These are phyloP conservation scores for Candida labiduridarum DNA, from an alignment of 1,139 yeast genomes.

Conservation along the genomic window DNA sequence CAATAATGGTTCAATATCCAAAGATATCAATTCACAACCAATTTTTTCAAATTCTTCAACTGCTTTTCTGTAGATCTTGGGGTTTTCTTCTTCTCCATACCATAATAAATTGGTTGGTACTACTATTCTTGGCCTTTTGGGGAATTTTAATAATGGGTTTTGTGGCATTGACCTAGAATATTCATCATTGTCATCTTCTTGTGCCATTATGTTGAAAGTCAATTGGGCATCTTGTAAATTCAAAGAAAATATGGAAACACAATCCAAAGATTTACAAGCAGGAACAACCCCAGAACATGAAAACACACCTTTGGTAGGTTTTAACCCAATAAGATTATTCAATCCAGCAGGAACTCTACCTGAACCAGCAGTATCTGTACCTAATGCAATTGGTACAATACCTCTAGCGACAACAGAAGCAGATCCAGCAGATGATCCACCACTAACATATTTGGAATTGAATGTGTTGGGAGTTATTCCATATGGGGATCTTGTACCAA, in stretches of 20 bases:
- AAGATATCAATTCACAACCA: slow-evolving; percentile 56
- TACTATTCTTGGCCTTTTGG: slow-evolving; percentile 65
- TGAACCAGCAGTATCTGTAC: slow-evolving; percentile 98
- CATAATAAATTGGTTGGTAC: slow-evolving; percentile 74
- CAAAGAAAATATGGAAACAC: slow-evolving; percentile 82
- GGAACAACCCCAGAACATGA: slow-evolving; percentile 91
- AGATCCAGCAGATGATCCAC: slow-evolving; percentile 97
- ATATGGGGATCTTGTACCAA: slow-evolving; percentile 92
- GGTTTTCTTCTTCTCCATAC: slow-evolving; percentile 81
- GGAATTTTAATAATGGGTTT: slow-evolving; percentile 62
- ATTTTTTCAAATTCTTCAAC: slow-evolving; percentile 59
- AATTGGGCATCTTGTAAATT: slow-evolving; percentile 82
- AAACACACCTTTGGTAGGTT: slow-evolving; percentile 87
- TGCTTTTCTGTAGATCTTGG: slow-evolving; percentile 64
- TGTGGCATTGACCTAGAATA: slow-evolving; percentile 76
- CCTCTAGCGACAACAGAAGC: slow-evolving; percentile 90
- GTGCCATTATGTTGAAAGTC: slow-evolving; percentile 68
- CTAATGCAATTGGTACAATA: slow-evolving; percentile 81
- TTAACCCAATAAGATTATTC: slow-evolving; percentile 86
- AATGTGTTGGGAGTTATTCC: slow-evolving; percentile 85
- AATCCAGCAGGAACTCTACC: slow-evolving; percentile 98
- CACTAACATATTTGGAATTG: slow-evolving; percentile 74
- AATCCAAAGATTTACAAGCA: slow-evolving; percentile 94
- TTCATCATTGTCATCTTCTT: slow-evolving; percentile 75
- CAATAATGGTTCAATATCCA: slow-evolving; percentile 74